Percentiles rank a stretch among this genome's conserved stretches.
These are phyloP conservation scores for Russula abietina DNA, from an alignment of 768 basidiomycete genomes.

Conservation along the genomic window DNA sequence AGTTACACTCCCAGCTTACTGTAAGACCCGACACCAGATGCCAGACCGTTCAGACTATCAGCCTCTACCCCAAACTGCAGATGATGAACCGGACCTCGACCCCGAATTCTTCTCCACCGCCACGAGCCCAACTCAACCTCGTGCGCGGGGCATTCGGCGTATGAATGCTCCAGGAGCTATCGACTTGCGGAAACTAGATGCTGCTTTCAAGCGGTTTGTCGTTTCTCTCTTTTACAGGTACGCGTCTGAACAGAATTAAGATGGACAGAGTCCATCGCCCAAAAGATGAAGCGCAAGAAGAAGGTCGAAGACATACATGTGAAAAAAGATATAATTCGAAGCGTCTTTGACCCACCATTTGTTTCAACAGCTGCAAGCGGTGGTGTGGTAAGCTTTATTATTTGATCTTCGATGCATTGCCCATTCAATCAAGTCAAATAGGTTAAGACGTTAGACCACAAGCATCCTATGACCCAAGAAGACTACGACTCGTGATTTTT, in stretches of 20 bases:
- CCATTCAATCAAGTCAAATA: conserved; percentile 28
- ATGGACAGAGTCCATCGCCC: conserved; percentile 84
- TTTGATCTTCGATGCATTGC: background rate
- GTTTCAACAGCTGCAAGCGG: conserved; percentile 32
- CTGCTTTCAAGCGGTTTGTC: conserved; percentile 71
- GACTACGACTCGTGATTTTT: conserved; percentile 63
- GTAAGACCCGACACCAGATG: conserved; percentile 32
- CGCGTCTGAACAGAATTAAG: conserved; percentile 32
- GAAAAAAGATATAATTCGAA: conserved; percentile 70
- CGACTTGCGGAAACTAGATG: conserved; percentile 73
- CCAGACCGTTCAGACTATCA: conserved; percentile 43
- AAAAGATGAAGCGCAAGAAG: conserved; percentile 78
- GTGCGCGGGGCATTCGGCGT: conserved; percentile 29
- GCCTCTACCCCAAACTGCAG: conserved; percentile 38
- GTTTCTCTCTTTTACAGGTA: background rate
- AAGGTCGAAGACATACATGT: conserved; percentile 53
- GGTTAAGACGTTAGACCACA: conserved; percentile 79
- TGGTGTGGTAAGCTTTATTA: conserved; percentile 35
- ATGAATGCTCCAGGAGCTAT: conserved; percentile 53
- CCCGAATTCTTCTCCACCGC: conserved; percentile 29
- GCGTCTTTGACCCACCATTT: conserved; percentile 68
- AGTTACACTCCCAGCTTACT: background rate
- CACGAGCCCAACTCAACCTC: conserved; percentile 20
- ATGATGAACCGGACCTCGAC: conserved; percentile 35
- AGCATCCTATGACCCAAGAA: conserved; percentile 64